Percentiles rank a stretch among this genome's conserved stretches.
Evolutionary conservation across 179 eudicot species (phyloP).

Genomic region (Spergularia azorica): DNA sequence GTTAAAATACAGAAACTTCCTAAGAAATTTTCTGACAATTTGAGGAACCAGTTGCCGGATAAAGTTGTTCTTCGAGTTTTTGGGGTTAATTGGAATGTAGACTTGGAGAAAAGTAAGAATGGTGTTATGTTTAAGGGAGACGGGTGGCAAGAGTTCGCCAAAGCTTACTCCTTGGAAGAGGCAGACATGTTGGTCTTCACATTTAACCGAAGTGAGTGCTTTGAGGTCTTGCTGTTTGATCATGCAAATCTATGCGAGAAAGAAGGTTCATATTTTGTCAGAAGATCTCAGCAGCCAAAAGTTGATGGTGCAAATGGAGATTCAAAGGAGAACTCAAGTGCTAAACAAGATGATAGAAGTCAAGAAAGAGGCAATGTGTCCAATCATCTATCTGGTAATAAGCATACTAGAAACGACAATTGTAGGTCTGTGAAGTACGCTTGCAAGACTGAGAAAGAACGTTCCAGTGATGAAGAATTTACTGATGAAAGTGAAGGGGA

Average conservation of each 20-base stretch:
- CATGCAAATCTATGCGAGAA: conserved; percentile 45
- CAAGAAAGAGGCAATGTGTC: background rate
- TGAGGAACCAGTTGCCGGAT: conserved; percentile 30
- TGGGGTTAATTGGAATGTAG: conserved; percentile 43
- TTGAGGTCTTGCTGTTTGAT: conserved; percentile 49
- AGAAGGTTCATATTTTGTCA: conserved; percentile 48
- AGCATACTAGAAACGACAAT: background rate
- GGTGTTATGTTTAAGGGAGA: conserved; percentile 24
- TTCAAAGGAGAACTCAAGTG: background rate
- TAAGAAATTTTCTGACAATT: conserved; percentile 38
- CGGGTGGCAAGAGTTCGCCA: conserved; percentile 50
- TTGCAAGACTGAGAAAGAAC: no score
- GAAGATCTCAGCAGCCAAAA: conserved; percentile 27
- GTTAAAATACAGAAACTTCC: conserved; percentile 44
- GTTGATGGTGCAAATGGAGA: conserved; percentile 10
- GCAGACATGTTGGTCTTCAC: conserved; percentile 42
- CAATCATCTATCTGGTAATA: background rate
- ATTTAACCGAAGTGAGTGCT: conserved; percentile 40
- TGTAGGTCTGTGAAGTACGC: background rate
- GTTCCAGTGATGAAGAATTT: background rate
- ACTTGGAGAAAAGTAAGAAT: conserved; percentile 28
- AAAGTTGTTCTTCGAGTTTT: conserved; percentile 39
- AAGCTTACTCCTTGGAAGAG: conserved; percentile 40
- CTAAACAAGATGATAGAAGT: background rate
- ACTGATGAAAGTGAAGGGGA: background rate